phyloP scores from a whole-genome alignment of 2,329 filamentous ascomycete genomes.

The Aspergillus amoenus region DNA sequence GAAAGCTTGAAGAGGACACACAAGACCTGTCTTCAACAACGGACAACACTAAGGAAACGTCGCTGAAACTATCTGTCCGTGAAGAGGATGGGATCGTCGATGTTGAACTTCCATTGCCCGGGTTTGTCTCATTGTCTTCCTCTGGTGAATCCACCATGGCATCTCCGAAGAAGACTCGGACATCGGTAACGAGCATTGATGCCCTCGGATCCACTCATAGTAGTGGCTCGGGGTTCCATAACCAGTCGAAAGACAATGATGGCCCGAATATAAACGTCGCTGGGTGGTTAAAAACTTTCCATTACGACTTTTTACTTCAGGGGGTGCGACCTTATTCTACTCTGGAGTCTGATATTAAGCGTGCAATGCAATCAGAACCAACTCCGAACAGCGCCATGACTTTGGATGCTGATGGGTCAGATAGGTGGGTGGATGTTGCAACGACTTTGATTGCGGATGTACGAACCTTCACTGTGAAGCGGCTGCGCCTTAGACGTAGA shows the following conservation, averaged over 20 bases:
- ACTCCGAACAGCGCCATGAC: conserved; percentile 41
- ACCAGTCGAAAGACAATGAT: conserved; percentile 35
- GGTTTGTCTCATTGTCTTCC: conserved; percentile 48
- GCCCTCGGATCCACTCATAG: conserved; percentile 47
- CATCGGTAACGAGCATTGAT: conserved; percentile 54
- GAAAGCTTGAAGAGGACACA: conserved; percentile 23
- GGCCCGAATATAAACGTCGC: conserved; percentile 56
- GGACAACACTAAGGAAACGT: conserved; percentile 42
- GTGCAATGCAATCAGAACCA: conserved; percentile 57
- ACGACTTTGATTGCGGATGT: conserved; percentile 59
- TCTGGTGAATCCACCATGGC: conserved; percentile 46
- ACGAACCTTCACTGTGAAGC: conserved; percentile 55
- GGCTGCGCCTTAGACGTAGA: conserved; percentile 54
- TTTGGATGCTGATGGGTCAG: conserved; percentile 30
- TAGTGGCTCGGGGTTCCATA: conserved; percentile 37
- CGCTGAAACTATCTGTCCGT: conserved; percentile 55
- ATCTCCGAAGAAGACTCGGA: conserved; percentile 44
- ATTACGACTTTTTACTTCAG: conserved; percentile 61
- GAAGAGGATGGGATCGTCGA: conserved; percentile 61
- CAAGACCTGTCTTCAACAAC: conserved; percentile 28
- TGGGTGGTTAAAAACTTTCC: conserved; percentile 57
- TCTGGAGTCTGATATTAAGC: conserved; percentile 55
- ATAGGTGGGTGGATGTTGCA: conserved; percentile 58
- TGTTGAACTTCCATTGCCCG: conserved; percentile 57
- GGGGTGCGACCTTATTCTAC: conserved; percentile 55